These are phyloP conservation scores for Erythrobasidium yunnanense DNA, from an alignment of 768 basidiomycete genomes.

Conservation along the genomic window DNA sequence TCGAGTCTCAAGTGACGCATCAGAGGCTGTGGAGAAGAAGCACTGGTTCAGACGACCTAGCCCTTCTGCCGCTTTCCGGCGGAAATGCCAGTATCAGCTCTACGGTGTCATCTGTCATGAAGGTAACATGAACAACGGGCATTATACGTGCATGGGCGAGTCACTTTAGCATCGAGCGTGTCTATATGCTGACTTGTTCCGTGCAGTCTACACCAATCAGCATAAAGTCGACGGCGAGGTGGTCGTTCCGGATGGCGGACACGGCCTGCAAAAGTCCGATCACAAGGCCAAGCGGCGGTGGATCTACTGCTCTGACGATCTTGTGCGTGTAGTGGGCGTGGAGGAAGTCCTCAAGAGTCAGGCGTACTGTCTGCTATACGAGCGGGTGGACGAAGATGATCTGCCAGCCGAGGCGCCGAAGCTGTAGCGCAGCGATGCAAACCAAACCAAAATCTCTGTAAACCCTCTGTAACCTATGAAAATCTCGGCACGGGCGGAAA, in stretches of 20 bases:
- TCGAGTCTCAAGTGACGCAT: not conserved
- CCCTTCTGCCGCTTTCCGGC: not conserved
- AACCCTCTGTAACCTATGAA: too few relatives aligned
- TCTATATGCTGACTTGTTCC: not conserved
- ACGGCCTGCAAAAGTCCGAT: constrained; percentile 40
- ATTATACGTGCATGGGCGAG: not conserved
- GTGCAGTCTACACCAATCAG: constrained; percentile 3
- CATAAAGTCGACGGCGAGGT: not conserved
- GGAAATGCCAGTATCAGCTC: constrained; percentile 29
- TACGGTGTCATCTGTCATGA: constrained; percentile 33
- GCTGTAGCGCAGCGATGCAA: not conserved
- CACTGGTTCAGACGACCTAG: constrained; percentile 12
- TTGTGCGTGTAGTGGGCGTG: constrained; percentile 64
- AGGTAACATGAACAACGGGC: constrained; percentile 26
- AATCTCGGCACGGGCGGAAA: too few relatives aligned
- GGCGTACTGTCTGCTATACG: constrained; percentile 90
- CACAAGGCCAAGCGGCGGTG: constrained; percentile 49
- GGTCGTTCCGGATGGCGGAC: constrained; percentile 48
- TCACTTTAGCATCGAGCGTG: not conserved
- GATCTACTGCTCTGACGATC: constrained; percentile 85
- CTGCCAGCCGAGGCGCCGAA: not conserved
- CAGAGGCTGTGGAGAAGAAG: not conserved
- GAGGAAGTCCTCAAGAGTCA: constrained; percentile 84
- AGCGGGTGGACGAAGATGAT: constrained; percentile 49
- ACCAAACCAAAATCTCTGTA: not conserved